phyloP scores from a whole-genome alignment of 2,329 filamentous ascomycete species.

The Diaporthe vaccinii region DNA sequence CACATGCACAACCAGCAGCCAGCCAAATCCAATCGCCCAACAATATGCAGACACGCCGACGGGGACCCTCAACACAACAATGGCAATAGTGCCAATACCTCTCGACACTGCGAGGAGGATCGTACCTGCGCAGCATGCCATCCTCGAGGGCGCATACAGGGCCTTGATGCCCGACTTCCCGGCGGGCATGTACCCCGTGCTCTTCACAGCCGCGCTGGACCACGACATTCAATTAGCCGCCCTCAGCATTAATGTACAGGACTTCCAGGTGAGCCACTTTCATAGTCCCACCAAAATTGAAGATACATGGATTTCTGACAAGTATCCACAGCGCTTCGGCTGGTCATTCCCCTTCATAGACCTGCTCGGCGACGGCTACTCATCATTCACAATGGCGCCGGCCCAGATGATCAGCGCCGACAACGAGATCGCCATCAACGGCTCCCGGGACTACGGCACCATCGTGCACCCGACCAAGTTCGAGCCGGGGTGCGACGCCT shows the following conservation, averaged over 20 bases:
- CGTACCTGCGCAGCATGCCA: constrained; percentile 62
- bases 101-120: constrained; percentile 59
- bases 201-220: constrained; percentile 64
- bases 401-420: constrained; percentile 60
- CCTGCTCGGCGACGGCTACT: constrained; percentile 62
- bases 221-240: constrained; percentile 62
- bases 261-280: constrained; percentile 60
- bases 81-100: constrained; percentile 65
- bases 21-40: constrained; percentile 63
- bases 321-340: constrained; percentile 57
- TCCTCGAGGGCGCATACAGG: constrained; percentile 63
- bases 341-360: constrained; percentile 71
- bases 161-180: constrained; percentile 63
- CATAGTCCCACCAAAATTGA: background rate
- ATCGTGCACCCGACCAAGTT: constrained; percentile 57
- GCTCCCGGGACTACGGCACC: constrained; percentile 62
- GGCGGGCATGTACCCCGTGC: constrained; percentile 64
- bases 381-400: constrained; percentile 65
- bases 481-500: constrained; percentile 64
- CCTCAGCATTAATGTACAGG: constrained; percentile 55
- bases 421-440: constrained; percentile 58
- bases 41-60: constrained; percentile 62
- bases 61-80: constrained; percentile 67
- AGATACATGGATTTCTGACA: constrained; percentile 26
- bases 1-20: constrained; percentile 48